Evolutionary conservation across 805 yeast genomes (phyloP), one percentile per base, ranked within the genome.

Genomic region (Wickerhamomyces subpelliculosus): DNA sequence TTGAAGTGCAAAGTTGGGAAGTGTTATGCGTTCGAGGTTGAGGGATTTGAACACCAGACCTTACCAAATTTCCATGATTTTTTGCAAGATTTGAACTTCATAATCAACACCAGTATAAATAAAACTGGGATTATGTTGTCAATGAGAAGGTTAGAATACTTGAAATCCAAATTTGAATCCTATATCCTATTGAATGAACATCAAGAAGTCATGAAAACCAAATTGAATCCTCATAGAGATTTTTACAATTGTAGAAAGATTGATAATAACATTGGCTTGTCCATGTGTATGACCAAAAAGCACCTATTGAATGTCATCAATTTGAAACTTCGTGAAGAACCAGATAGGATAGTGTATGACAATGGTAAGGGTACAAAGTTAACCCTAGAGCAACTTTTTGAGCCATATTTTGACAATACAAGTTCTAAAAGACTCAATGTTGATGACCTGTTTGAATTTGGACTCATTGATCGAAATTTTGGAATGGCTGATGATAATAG

Each of bases 271-370:
- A 90, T 93, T 45, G 97, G 90, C 57, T 95, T 90, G 56, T 81
- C 96, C 7, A 97, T 97, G 35, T 86, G 95, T 55, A 93, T 93
- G 97, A 88, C 94, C 50, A 97, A 93, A 62, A 90, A 90, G 60
- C 97, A 90, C 63, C 66, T 65, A 18, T 47, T 64, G 27, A 64
- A 60, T 28, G 58, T 60, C n/a, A 62, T 65, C 16, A 61, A 66
- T 54, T 49, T 51, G 9, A 65, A 64, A 36, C 37, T 65, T 30
- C 55, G 50, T 20, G 42, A 44, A 5, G 70, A 65, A 35, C 64
- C 69, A 3, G 34, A 61, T 8, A 46, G 66, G 34, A 43, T 58
- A 6, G 68, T 65, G 1, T 60, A 55, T 43, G 38, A 37, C 4
- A 53, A 51, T 16, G 19, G 13, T 3, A 45, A 49, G 16, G 61